phyloP scores from a whole-genome alignment of 2,329 filamentous ascomycete genomes.

The Xylaria sp. region DNA sequence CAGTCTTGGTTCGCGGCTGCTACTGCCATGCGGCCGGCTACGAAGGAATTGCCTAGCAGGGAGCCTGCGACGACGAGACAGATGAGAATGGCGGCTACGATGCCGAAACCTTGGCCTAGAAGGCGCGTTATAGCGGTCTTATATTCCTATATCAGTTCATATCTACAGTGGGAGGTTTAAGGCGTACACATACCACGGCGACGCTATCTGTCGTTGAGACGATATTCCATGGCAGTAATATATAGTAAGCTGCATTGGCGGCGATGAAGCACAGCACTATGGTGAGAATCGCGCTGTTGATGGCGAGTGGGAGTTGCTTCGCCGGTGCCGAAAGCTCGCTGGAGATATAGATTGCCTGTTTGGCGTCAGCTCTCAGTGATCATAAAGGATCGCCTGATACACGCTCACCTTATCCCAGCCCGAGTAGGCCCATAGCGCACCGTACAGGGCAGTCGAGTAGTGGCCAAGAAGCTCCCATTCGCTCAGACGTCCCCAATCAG shows the following conservation, averaged over 20 bases:
- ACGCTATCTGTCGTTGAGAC: constrained; percentile 70
- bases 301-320: constrained; percentile 67
- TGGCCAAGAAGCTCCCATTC: constrained; percentile 70
- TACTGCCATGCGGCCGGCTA: constrained; percentile 69
- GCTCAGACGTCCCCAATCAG: constrained; percentile 60
- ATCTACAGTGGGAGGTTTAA: neutral
- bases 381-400: neutral
- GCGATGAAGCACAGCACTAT: constrained; percentile 69
- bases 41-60: constrained; percentile 70
- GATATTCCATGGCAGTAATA: constrained; percentile 68
- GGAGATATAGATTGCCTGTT: constrained; percentile 64
- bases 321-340: constrained; percentile 63
- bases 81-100: constrained; percentile 65
- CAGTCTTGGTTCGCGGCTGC: constrained; percentile 65
- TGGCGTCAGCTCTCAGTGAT: neutral
- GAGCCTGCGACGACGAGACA: constrained; percentile 71
- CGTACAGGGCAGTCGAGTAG: constrained; percentile 69
- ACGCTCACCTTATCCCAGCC: constrained; percentile 71
- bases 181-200: constrained; percentile 62
- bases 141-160: constrained; percentile 18
- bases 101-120: constrained; percentile 63
- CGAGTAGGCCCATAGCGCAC: constrained; percentile 71
- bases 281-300: constrained; percentile 69
- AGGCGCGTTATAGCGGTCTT: constrained; percentile 66
- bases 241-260: constrained; percentile 70